These are phyloP conservation scores for Ophiorrhiza pumila DNA, from an alignment of 257 asterid species.

Conservation along the genomic window DNA sequence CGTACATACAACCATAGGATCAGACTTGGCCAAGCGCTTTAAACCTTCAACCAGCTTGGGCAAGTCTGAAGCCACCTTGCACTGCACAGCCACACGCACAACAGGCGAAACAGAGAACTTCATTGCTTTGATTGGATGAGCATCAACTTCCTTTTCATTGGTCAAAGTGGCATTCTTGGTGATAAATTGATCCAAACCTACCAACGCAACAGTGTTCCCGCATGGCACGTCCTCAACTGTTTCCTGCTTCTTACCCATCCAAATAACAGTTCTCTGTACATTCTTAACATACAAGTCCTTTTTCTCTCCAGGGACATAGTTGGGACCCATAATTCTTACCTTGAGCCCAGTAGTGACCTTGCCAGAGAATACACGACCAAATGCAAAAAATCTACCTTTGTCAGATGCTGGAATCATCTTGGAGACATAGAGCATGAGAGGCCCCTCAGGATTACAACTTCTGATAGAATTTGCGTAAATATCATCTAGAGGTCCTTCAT, in stretches of 20 bases:
- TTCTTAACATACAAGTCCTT: conserved; percentile 43
- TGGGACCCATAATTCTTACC: conserved; percentile 47
- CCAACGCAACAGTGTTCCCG: conserved; percentile 48
- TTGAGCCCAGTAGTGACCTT: conserved; percentile 37
- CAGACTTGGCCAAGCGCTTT: conserved; percentile 41
- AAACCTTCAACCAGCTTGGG: conserved; percentile 48
- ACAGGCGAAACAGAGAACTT: conserved; percentile 48
- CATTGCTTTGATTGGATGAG: conserved; percentile 42
- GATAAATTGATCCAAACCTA: conserved; percentile 41
- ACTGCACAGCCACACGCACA: conserved; percentile 46
- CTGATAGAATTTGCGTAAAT: conserved; percentile 39
- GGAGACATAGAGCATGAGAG: conserved; percentile 44
- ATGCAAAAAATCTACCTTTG: conserved; percentile 44
- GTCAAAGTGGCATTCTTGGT: conserved; percentile 46
- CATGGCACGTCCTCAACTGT: conserved; percentile 49
- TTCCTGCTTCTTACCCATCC: conserved; percentile 52
- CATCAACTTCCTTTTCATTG: conserved; percentile 40
- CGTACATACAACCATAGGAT: conserved; percentile 45
- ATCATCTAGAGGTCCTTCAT: conserved; percentile 45
- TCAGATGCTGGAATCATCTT: conserved; percentile 54
- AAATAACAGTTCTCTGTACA: conserved; percentile 42
- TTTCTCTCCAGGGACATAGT: conserved; percentile 44
- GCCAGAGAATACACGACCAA: conserved; percentile 44
- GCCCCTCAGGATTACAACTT: conserved; percentile 46
- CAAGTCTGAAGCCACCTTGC: conserved; percentile 47